Percentiles rank a stretch among this genome's conserved stretches.
These are phyloP conservation scores for Geotrichum carabidarum DNA, from an alignment of 1,139 yeast species.

Conservation along the genomic window DNA sequence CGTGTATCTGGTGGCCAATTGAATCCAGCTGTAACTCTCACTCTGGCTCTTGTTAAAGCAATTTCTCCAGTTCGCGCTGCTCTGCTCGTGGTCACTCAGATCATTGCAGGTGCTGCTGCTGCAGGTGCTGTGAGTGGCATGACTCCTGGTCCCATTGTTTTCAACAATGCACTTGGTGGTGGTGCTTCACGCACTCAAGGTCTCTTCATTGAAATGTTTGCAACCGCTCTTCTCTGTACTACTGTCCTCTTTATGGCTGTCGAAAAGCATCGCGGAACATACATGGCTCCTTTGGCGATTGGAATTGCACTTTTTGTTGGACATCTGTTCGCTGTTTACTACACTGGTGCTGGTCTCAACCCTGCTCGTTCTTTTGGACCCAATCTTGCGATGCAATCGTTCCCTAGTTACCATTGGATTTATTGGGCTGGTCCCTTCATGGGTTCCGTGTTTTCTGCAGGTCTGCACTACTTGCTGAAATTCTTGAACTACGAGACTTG, in stretches of 20 bases:
- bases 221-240: conserved; percentile 64
- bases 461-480: conserved; percentile 63
- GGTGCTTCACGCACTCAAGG: conserved; percentile 73
- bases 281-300: conserved; percentile 76
- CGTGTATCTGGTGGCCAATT: conserved; percentile 86
- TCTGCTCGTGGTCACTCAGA: conserved; percentile 61
- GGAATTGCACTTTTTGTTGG: conserved; percentile 79
- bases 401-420: conserved; percentile 86
- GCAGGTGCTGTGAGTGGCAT: conserved; percentile 85
- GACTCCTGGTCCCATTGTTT: conserved; percentile 76
- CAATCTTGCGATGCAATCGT: conserved; percentile 60
- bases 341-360: conserved; percentile 88
- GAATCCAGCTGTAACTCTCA: conserved; percentile 82
- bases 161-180: conserved; percentile 68
- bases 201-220: conserved; percentile 76
- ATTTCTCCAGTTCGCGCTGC: conserved; percentile 68
- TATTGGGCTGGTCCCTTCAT: conserved; percentile 85
- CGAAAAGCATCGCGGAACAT: conserved; percentile 72
- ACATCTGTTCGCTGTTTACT: conserved; percentile 75
- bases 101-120: conserved; percentile 86
- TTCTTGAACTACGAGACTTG: conserved; percentile 63
- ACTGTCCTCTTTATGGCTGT: conserved; percentile 82
- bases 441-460: conserved; percentile 64
- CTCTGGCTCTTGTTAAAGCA: conserved; percentile 66
- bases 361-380: conserved; percentile 92